Evolutionary conservation across 1,284 basidiomycete species (phyloP), one percentile per base, ranked within the genome.

Genomic region (Hypsizygus ulmarius): DNA sequence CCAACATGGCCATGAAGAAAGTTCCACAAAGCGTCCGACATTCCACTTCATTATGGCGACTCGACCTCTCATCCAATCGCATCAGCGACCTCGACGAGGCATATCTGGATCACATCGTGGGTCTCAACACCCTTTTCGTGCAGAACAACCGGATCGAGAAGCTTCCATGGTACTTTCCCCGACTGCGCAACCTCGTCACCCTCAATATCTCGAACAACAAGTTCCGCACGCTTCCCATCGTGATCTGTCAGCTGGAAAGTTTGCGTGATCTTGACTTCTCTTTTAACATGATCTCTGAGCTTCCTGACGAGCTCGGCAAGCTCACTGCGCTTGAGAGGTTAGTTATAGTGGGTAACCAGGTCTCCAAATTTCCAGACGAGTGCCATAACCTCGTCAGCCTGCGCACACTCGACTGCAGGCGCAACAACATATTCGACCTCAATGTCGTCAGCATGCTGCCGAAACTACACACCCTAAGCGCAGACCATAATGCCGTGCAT

Each of bases 151-250:
- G 93, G 28, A 80, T 99, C 59, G 87, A 90, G 53, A 83, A 80
- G 49, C 78, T 99, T 2, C 95, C 97, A 0, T 81, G 81, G 67
- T 91, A 92, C 63, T 95, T 98, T 58, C 79, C 85, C 2, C 77
- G 84, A 14, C 74, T 99, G 57, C 74, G 77, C 32, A 68, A 77
- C 40, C 79, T 98, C 44, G 82, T 81, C 46, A 83, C 84, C 39
- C 78, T 99, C 59, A 97, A 98, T 70, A 89, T 99, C 54, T 97
- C 93, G 41, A 99, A 98, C 72, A 99, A 99, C 74, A 93, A 93
- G 63, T 94, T 98, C 65, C 82, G 82, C 36, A 68, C 64, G n/a
- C 78, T 99, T 50, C 95, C 96, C 0, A 53, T 71, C 0, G 87
- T 90, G 18, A 79, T 99, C 14, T 87, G 82, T 64, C 74, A 87